Evolutionary conservation across 1,284 basidiomycete species (phyloP).

Genomic region (Paramarasmius palmivorus): DNA sequence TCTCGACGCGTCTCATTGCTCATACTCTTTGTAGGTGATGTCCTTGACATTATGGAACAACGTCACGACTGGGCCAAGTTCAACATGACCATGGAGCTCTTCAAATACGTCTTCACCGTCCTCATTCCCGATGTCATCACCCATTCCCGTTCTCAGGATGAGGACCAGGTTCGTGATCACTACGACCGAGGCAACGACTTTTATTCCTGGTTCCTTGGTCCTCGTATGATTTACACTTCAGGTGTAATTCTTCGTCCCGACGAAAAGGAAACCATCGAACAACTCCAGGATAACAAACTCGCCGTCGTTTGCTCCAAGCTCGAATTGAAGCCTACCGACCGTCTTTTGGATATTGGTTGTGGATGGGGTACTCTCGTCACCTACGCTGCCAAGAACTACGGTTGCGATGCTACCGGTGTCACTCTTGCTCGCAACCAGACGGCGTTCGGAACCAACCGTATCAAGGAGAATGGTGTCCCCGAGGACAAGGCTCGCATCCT

Average conservation of each 20-base stretch:
- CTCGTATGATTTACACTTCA: constrained; percentile 97
- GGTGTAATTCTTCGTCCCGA: constrained; percentile 83
- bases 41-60: constrained; percentile 91
- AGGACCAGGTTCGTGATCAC: constrained; percentile 94
- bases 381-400: constrained; percentile 97
- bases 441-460: constrained; percentile 89
- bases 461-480: constrained; percentile 76
- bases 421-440: constrained; percentile 92
- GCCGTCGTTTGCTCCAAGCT: constrained; percentile 14
- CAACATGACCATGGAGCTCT: constrained; percentile 83
- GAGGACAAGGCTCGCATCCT: constrained; percentile 86
- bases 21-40: constrained; percentile 63
- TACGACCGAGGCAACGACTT: constrained; percentile 98
- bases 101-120: constrained; percentile 91
- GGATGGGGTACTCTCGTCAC: constrained; percentile 97
- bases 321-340: constrained; percentile 80
- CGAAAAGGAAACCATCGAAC: constrained; percentile 85
- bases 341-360: constrained; percentile 92
- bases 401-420: constrained; percentile 92
- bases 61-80: constrained; percentile 96
- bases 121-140: constrained; percentile 92
- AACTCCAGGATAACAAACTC: constrained; percentile 99
- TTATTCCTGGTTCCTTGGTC: constrained; percentile 93
- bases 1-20: constrained; percentile 10
- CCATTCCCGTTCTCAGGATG: constrained; percentile 90